Evolutionary conservation across 352 stramenopile species (phyloP), one percentile per base, ranked within the genome.

Genomic region (Globisporangium apiculatum): DNA sequence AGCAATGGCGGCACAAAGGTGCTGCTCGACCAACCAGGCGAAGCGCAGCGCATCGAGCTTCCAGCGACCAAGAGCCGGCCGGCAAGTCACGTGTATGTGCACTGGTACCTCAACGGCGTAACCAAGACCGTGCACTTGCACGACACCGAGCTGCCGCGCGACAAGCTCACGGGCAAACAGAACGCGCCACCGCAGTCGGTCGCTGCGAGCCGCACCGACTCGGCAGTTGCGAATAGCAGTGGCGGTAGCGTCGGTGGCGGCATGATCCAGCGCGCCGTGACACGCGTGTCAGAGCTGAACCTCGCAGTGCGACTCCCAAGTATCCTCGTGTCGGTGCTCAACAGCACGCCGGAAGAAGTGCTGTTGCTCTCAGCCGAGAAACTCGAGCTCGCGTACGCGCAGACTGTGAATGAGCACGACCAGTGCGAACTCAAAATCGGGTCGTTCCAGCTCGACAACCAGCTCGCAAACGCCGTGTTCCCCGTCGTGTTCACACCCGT

Each of bases 111-210:
- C 1, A 76, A 95, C 45, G 83, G 81, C 0, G 62, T 91, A 6
- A 95, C 85, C 6, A 95, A 93, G 63, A 91, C 85, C 0, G 71
- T 95, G 53, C 79, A 91, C 31, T 55, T 91, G 15, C 78, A 91
- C 58, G 82, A 93, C 58, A 74, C 65, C 0, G 65, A 83, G 35
- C 66, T 89, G 1, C 69, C 76, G 8, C 66, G 74, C 0, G 76
- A 93, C 42, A 86, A 87, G 42, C 66, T 89, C 18, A 89, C 81
- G 37, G 77, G 83, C 17, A 74, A 87, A 43, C 64, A 82, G 8
- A 66, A 69, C 15, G 57, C 56, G 5, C 57, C 61, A 0, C 50
- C 45, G 12, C 40, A 14, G 7, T 10, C 36, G 0, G 38, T 46
- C 4, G 24, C 24, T 31, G 50, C 37, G 2, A 57, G 60, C 40